phyloP scores from a whole-genome alignment of 257 asterid genomes.

The Nicotiana tomentosiformis region DNA sequence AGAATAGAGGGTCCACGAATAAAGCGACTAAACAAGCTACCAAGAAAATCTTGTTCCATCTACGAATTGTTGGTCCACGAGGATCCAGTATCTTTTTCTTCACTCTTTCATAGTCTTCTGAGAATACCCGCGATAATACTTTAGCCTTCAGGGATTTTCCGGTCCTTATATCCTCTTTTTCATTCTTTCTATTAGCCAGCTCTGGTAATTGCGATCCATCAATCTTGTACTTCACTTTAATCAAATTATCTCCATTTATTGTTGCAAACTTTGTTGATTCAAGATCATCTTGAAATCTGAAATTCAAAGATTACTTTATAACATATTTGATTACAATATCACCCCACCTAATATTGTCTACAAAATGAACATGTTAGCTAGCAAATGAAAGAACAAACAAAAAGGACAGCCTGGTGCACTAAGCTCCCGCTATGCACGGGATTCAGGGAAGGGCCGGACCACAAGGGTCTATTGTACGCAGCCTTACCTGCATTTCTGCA shows the following conservation, averaged over 20 bases:
- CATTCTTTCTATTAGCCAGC: constrained; percentile 31
- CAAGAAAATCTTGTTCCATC: constrained; percentile 90
- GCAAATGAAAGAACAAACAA: neutral
- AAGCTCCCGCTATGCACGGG: too few species aligned
- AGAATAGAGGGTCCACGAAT: constrained; percentile 88
- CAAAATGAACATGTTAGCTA: neutral
- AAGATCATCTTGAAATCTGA: constrained; percentile 65
- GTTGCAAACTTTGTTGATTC: constrained; percentile 37
- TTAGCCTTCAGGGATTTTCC: constrained; percentile 61
- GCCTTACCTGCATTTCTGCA: too few species aligned
- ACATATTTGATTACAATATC: neutral
- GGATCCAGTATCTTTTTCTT: constrained; percentile 77
- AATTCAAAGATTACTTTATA: constrained; percentile 7
- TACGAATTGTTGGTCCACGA: constrained; percentile 66
- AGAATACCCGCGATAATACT: constrained; percentile 78
- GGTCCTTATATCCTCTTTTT: constrained; percentile 18
- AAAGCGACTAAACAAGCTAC: constrained; percentile 78
- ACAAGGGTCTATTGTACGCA: too few species aligned
- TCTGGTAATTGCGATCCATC: constrained; percentile 38
- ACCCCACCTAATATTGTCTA: neutral
- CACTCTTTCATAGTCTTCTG: constrained; percentile 84
- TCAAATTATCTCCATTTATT: constrained; percentile 36
- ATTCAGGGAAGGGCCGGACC: too few species aligned
- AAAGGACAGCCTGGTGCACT: too few species aligned
- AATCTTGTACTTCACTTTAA: constrained; percentile 54